Evolutionary conservation across 2,329 filamentous ascomycete species (phyloP).

Genomic region (Pyricularia sp.): DNA sequence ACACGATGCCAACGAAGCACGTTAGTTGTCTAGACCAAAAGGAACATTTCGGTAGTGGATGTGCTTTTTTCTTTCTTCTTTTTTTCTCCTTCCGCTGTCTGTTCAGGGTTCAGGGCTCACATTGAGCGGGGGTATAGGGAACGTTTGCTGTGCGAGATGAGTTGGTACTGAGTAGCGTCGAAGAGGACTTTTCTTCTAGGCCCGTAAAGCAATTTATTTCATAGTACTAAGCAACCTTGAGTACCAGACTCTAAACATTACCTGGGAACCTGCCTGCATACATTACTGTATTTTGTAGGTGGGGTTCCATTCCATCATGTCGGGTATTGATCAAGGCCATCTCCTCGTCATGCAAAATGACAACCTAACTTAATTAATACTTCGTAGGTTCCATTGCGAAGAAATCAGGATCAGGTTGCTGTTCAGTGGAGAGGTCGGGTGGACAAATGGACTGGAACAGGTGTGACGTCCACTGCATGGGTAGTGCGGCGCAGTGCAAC

Average conservation of each 20-base stretch:
- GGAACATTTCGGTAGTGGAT: not conserved
- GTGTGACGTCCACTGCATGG: constrained; percentile 1
- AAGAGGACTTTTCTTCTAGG: not conserved
- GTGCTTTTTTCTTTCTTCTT: not conserved
- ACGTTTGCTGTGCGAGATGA: no score
- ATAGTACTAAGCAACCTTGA: no score
- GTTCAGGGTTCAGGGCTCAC: not conserved
- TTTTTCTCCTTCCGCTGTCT: not conserved
- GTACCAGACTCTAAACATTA: not conserved
- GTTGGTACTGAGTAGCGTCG: not conserved
- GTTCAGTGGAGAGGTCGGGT: not conserved
- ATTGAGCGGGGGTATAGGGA: no score
- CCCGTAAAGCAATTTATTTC: not conserved
- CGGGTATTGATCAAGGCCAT: not conserved
- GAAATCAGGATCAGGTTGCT: not conserved
- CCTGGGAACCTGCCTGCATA: not conserved
- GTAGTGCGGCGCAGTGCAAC: not conserved
- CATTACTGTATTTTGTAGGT: no score
- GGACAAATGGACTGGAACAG: not conserved
- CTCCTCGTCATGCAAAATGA: not conserved
- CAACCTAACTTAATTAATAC: not conserved
- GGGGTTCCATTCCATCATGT: not conserved
- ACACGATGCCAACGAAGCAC: not conserved
- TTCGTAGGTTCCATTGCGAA: not conserved
- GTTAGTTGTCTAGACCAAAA: not conserved